Conservation (phyloP, 306 rosid species). For the Phaseolus lunatus region DNA sequence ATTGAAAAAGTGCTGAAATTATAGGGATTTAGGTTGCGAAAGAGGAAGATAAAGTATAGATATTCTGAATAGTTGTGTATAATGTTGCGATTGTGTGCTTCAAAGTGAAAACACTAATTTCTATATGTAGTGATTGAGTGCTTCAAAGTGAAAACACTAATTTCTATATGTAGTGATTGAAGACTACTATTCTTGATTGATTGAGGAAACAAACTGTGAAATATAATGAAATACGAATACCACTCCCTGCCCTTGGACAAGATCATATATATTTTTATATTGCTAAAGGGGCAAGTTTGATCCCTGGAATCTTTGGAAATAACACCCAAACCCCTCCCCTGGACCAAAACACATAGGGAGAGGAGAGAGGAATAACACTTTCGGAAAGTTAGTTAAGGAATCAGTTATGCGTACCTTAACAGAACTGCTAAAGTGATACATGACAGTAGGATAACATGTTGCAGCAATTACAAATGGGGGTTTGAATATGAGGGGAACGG, state of each 20-base stretch:
- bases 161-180: background rate
- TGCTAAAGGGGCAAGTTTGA: background rate
- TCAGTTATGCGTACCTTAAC: too few relatives aligned
- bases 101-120: conserved; percentile 7
- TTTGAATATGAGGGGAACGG: too few relatives aligned
- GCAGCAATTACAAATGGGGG: too few relatives aligned
- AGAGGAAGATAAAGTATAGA: conserved; percentile 10
- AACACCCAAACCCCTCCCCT: background rate
- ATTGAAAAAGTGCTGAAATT: conserved; percentile 3
- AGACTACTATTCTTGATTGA: conserved; percentile 13
- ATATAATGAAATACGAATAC: background rate
- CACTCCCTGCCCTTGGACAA: background rate
- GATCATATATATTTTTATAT: background rate
- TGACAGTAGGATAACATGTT: too few relatives aligned
- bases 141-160: background rate
- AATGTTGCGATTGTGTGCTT: conserved; percentile 9
- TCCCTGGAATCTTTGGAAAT: background rate
- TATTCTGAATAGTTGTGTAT: background rate
- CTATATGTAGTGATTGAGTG: conserved; percentile 14
- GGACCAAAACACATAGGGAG: background rate
- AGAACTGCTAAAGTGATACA: too few relatives aligned
- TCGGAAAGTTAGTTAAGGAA: too few relatives aligned
- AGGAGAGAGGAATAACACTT: background rate
- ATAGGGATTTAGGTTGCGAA: conserved; percentile 11
- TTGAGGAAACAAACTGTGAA: background rate